Conservation (phyloP, 2,329 filamentous ascomycete species). For the Didymella arachidicola region DNA sequence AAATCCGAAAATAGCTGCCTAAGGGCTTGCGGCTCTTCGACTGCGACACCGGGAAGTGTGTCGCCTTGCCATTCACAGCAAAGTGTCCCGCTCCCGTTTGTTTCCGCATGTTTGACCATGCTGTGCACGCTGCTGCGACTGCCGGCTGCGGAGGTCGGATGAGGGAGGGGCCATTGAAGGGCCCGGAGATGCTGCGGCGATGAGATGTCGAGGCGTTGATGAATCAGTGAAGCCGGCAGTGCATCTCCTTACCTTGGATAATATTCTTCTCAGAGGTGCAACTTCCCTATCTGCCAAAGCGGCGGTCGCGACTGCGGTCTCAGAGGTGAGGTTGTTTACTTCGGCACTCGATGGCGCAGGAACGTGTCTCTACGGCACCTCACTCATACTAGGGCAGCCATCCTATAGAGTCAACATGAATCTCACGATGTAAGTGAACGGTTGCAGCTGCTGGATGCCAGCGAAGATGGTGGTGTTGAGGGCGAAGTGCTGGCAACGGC, state of each 20-base stretch:
- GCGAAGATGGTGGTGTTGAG: neutral
- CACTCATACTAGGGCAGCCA: neutral
- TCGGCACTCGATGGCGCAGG: neutral
- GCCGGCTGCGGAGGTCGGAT: conserved; percentile 40
- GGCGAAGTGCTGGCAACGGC: neutral
- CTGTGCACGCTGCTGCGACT: conserved; percentile 22
- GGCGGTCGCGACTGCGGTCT: neutral
- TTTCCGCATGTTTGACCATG: conserved; percentile 26
- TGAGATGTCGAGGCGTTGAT: conserved; percentile 11
- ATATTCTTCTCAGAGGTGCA: neutral
- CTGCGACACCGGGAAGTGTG: conserved; percentile 25
- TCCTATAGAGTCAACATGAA: neutral
- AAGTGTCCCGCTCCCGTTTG: conserved; percentile 24
- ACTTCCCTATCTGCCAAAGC: neutral
- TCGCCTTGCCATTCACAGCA: conserved; percentile 23
- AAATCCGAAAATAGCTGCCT: conserved; percentile 34
- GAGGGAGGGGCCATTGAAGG: conserved; percentile 38
- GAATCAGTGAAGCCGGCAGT: conserved; percentile 1
- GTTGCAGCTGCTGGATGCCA: too few relatives aligned
- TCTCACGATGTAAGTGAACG: neutral
- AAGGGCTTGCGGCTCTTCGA: conserved; percentile 35
- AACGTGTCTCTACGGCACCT: neutral
- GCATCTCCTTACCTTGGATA: neutral
- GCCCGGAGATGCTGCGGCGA: conserved; percentile 23
- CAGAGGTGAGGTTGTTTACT: neutral